A percentile compares a stretch with the other conserved stretches of the same genome.
These are phyloP conservation scores for Heliamphora exappendiculata DNA, from an alignment of 148 eudicot genomes.

Conservation along the genomic window DNA sequence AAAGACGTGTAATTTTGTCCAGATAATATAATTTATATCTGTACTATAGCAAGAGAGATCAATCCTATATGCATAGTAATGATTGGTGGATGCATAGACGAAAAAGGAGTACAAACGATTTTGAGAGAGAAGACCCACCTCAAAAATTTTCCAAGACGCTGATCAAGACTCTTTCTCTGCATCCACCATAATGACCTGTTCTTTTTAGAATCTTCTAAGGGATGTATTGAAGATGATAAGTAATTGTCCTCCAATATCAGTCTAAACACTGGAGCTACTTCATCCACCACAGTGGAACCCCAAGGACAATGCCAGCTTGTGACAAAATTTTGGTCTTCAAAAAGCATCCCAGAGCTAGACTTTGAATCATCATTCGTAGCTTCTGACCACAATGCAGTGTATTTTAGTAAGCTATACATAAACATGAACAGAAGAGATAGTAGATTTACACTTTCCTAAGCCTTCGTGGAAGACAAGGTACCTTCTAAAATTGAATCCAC, in stretches of 20 bases:
- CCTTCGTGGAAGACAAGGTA: not conserved
- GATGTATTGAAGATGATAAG: conserved; percentile 46
- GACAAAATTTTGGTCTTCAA: conserved; percentile 23
- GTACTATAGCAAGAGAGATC: not conserved
- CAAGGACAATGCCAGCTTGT: conserved; percentile 72
- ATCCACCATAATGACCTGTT: conserved; percentile 72
- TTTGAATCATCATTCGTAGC: conserved; percentile 29
- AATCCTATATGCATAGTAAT: not conserved
- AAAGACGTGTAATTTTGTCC: not conserved
- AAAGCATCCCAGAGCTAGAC: conserved; percentile 22
- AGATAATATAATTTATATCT: not conserved
- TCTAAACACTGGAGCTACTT: conserved; percentile 62
- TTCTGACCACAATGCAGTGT: conserved; percentile 6
- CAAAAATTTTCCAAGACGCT: conserved; percentile 50
- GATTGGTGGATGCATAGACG: conserved; percentile 28
- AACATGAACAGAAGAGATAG: not conserved
- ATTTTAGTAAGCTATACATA: not conserved
- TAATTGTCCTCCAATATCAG: conserved; percentile 57
- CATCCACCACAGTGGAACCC: conserved; percentile 64
- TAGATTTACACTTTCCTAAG: not conserved
- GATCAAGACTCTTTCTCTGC: conserved; percentile 58
- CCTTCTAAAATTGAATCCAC: conserved; percentile 30
- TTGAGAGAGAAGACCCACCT: conserved; percentile 35
- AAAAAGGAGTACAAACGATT: not conserved
- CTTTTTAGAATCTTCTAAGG: conserved; percentile 45